These are phyloP conservation scores for Globisporangium barbulae DNA, from an alignment of 352 stramenopile species.

Conservation along the genomic window DNA sequence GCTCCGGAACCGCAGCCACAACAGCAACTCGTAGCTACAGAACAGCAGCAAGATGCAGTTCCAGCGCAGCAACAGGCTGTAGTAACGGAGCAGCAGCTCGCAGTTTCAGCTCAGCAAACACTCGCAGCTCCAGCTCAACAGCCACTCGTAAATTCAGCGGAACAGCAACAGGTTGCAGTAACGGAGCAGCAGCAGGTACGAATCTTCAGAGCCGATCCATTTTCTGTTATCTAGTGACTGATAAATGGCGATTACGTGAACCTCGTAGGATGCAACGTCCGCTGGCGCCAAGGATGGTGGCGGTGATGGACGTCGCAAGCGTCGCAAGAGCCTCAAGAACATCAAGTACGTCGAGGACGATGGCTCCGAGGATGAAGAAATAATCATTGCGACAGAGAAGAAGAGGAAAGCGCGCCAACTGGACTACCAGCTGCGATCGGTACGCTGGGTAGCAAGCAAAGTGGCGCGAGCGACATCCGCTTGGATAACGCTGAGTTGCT, in stretches of 20 bases:
- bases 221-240: background rate
- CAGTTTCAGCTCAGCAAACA: background rate
- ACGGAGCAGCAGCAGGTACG: conserved; percentile 2
- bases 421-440: conserved; percentile 60
- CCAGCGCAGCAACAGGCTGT: background rate
- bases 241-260: background rate
- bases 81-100: background rate
- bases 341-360: conserved; percentile 79
- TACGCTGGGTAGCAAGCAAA: conserved; percentile 18
- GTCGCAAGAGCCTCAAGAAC: conserved; percentile 44
- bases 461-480: background rate
- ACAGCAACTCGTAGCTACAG: background rate
- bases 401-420: conserved; percentile 71
- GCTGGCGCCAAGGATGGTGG: conserved; percentile 1
- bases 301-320: conserved; percentile 27
- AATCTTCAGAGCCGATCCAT: background rate
- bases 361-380: conserved; percentile 65
- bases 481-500: background rate
- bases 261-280: conserved; percentile 3
- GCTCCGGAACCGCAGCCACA: background rate
- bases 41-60: background rate
- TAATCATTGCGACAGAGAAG: conserved; percentile 44
- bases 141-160: background rate
- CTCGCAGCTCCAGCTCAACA: background rate
- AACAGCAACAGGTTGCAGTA: background rate